A percentile compares a stretch with the other conserved stretches of the same genome.
Conservation (phyloP, 805 yeast genomes). For the Lipomyces orientalis region DNA sequence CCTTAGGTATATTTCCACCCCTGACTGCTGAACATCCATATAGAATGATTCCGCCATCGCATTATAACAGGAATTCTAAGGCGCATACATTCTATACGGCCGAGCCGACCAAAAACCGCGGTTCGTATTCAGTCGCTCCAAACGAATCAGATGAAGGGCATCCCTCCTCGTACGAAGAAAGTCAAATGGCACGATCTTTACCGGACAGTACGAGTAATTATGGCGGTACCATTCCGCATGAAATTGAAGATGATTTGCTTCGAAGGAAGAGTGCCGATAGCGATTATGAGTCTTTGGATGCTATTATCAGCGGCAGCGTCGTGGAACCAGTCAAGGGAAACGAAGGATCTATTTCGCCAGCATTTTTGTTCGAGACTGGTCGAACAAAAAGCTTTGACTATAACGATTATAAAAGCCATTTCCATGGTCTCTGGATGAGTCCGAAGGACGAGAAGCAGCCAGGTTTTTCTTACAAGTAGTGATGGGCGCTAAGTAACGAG, state of each 20-base stretch:
- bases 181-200: background rate
- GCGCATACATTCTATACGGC: conserved; percentile 10
- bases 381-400: conserved; percentile 29
- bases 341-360: background rate
- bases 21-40: background rate
- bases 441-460: conserved; percentile 35
- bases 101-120: background rate
- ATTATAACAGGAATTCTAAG: conserved; percentile 4
- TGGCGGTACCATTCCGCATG: background rate
- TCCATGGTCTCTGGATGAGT: conserved; percentile 33
- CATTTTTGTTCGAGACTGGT: background rate
- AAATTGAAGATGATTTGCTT: conserved; percentile 26
- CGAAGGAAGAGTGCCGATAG: conserved; percentile 19
- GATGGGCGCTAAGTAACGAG: background rate
- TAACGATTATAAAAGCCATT: conserved; percentile 31
- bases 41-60: background rate
- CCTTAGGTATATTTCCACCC: background rate
- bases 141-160: background rate
- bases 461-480: conserved; percentile 26
- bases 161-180: conserved; percentile 12
- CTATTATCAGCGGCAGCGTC: background rate
- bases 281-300: conserved; percentile 3
- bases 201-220: background rate
- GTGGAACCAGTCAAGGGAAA: background rate
- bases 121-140: background rate